Base-by-base conservation (phyloP, 2,329 filamentous ascomycete species). In the Geosmithia morbida region DNA sequence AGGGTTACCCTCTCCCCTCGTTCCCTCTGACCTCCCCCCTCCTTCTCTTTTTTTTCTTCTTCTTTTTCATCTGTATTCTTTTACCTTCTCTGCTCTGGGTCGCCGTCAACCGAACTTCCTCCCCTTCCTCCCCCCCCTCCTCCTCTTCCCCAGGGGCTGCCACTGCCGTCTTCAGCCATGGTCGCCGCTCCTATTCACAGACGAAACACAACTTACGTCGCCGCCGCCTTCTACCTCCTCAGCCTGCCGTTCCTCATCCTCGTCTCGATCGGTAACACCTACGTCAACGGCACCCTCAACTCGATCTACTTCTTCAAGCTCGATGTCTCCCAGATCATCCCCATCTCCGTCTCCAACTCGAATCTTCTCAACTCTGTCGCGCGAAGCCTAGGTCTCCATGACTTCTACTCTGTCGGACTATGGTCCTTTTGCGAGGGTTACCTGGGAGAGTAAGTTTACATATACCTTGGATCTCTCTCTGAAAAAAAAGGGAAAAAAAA, bases 361-460 rank as follows among this genome's bases (percentile, higher is more conserved):
- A 66, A 74, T 20, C 72, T 95, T 43, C 83, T 94, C 64, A 94
- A 94, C 68, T 87, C 81, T 43, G 88, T 95, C 53, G 87, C 88
- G 3, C 81, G 86, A 46, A 86, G 83, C 19, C 71, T 96, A 47
- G 90, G 89, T 29, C 72, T 96, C 45, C 87, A 94, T 61, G 90
- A 96, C 64, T 96, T 94, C 66, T 96, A 96, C 64, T 85, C 88
- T 57, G 85, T 94, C 26, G 89, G 89, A 6, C 67, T 96, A 41
- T 97, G 90, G 90, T 83, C 81, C 50, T 95, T 84, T 62, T 97
- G 90, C 64, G 86, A 94, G 62, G 89, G 89, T 18, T 94, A 89
- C 63, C 69, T 77, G 48, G 72, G 76, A 55, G 71, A 82, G 64
- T 76, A 59, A 48, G 71, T 60, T 16, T 6, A n/a, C n/a, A n/a